Conservation (phyloP, 75 land plant species). For the Selaginella moellendorffii region DNA sequence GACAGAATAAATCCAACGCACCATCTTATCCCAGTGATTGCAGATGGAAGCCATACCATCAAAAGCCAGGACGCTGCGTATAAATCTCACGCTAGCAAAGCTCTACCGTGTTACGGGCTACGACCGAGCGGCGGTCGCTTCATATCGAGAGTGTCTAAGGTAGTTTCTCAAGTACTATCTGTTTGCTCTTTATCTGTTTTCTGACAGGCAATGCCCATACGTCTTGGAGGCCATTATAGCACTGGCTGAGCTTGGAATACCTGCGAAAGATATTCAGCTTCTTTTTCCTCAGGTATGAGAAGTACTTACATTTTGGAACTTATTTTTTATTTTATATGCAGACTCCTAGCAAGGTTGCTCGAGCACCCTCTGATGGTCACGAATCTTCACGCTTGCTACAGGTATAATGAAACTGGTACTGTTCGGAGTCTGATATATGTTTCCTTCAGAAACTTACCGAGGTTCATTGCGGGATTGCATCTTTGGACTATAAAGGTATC, state of each 20-base stretch:
- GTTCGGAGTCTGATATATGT: not conserved
- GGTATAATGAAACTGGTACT: slow-evolving; percentile 19
- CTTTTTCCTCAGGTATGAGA: slow-evolving; percentile 67
- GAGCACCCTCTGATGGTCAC: slow-evolving; percentile 41
- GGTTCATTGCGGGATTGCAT: slow-evolving; percentile 65
- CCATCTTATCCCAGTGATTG: slow-evolving; percentile 9
- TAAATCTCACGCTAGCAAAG: slow-evolving; percentile 74
- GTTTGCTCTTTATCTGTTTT: not conserved
- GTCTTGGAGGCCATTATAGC: slow-evolving; percentile 76
- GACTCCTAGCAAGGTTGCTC: slow-evolving; percentile 53
- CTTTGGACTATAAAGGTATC: slow-evolving; percentile 83
- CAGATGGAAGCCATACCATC: slow-evolving; percentile 91
- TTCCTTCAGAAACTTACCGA: slow-evolving; percentile 93
- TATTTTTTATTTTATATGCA: slow-evolving; percentile 18
- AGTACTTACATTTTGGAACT: not conserved
- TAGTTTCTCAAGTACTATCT: slow-evolving; percentile 9
- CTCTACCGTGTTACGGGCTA: slow-evolving; percentile 61
- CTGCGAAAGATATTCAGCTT: slow-evolving; percentile 70
- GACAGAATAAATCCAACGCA: too few species aligned
- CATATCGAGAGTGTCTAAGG: slow-evolving; percentile 85
- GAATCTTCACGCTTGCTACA: slow-evolving; percentile 75
- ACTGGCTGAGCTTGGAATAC: slow-evolving; percentile 65
- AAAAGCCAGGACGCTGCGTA: slow-evolving; percentile 65
- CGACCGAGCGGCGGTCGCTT: slow-evolving; percentile 57
- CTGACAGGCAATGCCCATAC: slow-evolving; percentile 72